These are phyloP conservation scores for Porcisia deanei DNA, from an alignment of 208 protist genomes.

Conservation along the genomic window DNA sequence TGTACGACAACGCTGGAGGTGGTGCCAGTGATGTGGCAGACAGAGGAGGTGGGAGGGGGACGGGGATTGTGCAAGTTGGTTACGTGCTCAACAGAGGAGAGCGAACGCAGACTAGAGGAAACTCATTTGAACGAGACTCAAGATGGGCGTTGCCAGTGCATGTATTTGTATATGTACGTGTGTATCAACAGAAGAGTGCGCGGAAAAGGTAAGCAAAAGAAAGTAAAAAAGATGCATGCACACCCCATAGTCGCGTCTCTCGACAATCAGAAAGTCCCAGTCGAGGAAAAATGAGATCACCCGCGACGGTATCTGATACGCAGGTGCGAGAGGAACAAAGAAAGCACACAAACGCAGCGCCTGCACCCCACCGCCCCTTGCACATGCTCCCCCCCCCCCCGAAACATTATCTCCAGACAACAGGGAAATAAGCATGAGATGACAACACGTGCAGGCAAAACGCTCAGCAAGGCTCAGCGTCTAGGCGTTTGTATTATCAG, in stretches of 20 bases:
- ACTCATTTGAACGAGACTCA: background rate
- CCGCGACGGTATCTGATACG: background rate
- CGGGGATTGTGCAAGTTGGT: background rate
- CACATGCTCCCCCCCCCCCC: background rate
- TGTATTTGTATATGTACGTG: background rate
- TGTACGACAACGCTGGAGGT: background rate
- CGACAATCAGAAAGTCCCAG: background rate
- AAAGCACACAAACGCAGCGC: background rate
- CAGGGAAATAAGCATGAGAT: background rate
- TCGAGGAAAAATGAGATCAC: background rate
- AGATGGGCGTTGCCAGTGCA: background rate
- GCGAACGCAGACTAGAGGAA: background rate
- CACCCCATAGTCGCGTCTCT: background rate
- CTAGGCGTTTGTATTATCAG: background rate
- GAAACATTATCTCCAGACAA: background rate
- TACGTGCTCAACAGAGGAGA: background rate
- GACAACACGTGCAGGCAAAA: background rate
- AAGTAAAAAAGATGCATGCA: no score
- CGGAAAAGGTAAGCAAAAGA: background rate
- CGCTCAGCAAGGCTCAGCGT: background rate
- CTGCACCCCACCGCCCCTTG: no score
- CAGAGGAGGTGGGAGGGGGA: no score
- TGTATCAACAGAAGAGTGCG: background rate
- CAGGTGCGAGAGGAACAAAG: background rate
- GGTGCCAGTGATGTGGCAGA: background rate